Evolutionary conservation across 2,329 filamentous ascomycete genomes (phyloP), one percentile per base, ranked within the genome.

Genomic region (Fusarium pseudocircinatum): DNA sequence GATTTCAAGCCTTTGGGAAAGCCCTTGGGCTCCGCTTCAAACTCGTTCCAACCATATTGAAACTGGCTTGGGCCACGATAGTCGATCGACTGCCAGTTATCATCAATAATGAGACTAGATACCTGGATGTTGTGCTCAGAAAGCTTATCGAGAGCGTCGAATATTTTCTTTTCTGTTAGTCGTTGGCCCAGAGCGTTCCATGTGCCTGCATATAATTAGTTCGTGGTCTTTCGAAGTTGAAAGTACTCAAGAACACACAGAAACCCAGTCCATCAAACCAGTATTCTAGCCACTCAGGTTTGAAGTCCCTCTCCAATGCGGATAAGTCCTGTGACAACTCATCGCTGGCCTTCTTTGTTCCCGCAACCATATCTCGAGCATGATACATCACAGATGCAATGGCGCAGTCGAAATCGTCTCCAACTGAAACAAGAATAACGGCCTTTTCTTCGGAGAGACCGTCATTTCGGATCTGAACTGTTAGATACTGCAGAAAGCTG

Each of bases 221-320:
- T 50, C 14, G n/a, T 13, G 18, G 3, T n/a, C 15, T 14, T 26
- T 34, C 9, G 7, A 42, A 26, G 34, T 20, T 24, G 22, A 24
- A 18, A 7, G 39, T 37, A 14, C 49, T 13, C 20, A n/a, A 24
- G 16, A 50, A 80, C 87, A 80, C 77, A 89, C 96, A 99, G 79
- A 96, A 99, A 1, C 95, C 94, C 42, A 99, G 85, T 0, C 95
- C 94, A 80, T 98, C 96, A 79, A 95, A 95, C 95, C 95, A 98
- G 67, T 93, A 90, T 72, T 96, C 91, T 54, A 94, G 84, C 94
- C 94, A 97, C 79, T 90, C 82, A 11, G 86, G 83, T 60, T 87
- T 86, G 39, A 91, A 82, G 10, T 86, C 86, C 32, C 85, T 82
- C 22, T 82, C 81, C 13, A 88, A 75, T 2, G 83, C 81, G 63